Base-by-base conservation (phyloP, 805 yeast species). In the Wickerhamiella sorbophila region DNA sequence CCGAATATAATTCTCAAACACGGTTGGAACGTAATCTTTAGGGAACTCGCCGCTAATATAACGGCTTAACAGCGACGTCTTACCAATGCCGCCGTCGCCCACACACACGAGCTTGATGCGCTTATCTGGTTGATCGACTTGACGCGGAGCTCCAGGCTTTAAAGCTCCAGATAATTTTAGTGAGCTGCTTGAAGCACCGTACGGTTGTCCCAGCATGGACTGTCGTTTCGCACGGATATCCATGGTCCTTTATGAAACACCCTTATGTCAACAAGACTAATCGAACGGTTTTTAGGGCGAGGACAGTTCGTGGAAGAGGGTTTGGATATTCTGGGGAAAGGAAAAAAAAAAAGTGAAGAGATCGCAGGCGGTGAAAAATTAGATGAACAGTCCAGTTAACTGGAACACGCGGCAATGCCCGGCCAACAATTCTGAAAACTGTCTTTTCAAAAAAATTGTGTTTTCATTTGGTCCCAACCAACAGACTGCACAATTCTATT, bases 1-100 rank as follows among this genome's bases (percentile, higher is more conserved):
- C 6, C 80, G 72, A 10, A 75, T 74, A 56, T 80, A 80, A 58
- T 80, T 82, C 49, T 82, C 93, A 61, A 84, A 82, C 22, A 84
- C 77, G 0, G 91, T 82, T 1, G 94, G 94, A 5, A 81, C 80
- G 55, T 85, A 80, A 6, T 69, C 67, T 35, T 70, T 72, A 1
- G 93, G 91, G 55, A 80, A 81, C 50, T 67, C 64, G 18, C 80
- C 79, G 52, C 77, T 75, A 3, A 83, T 71, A 56, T 78, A 85
- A 16, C 82, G 62, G 24, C 67, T 62, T 44, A 82, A 55, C 51
- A 84, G 59, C 52, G 87, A 79, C 0, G 94, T 85, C 58, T 84
- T 84, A n/a, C 95, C 95, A 56, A 91, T 79, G 15, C 84, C 87
- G 52, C 88, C 86, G 58, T 84, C 95, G 5, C 95, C 94, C 8